A percentile compares a stretch with the other conserved stretches of the same genome.
Evolutionary conservation across 2,329 filamentous ascomycete genomes (phyloP).

Genomic region (Ophiosphaerella korrae): DNA sequence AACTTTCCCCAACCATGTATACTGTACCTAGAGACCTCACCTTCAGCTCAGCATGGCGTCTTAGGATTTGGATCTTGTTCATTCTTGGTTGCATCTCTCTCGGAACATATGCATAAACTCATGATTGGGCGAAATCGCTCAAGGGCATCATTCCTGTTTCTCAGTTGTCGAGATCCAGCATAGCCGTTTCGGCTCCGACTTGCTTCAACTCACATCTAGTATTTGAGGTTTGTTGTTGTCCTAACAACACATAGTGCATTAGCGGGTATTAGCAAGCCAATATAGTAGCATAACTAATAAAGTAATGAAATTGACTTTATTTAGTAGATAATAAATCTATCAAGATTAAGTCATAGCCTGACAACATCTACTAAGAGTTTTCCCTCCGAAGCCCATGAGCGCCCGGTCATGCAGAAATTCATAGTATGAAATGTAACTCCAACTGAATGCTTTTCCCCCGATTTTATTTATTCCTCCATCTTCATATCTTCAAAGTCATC

Average conservation of each 20-base stretch:
- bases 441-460: neutral
- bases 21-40: conserved; percentile 1
- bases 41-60: conserved; percentile 4
- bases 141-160: neutral
- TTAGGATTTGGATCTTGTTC: neutral
- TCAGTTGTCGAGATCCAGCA: conserved; percentile 2
- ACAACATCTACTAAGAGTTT: neutral
- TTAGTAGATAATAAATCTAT: conserved; percentile 1
- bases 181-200: neutral
- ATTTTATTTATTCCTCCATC: conserved; percentile 58
- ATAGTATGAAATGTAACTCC: neutral
- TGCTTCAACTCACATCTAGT: neutral
- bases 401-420: conserved; percentile 21
- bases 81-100: neutral
- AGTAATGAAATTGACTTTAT: conserved; percentile 2
- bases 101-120: neutral
- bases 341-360: neutral
- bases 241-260: no score
- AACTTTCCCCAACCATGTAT: neutral
- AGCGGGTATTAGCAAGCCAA: neutral
- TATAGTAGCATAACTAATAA: neutral
- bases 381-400: conserved; percentile 9
- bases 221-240: neutral
- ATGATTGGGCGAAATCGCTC: neutral
- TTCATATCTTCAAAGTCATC: conserved; percentile 92